Percentiles rank a stretch among this genome's conserved stretches.
phyloP scores from a whole-genome alignment of 2,329 filamentous ascomycete genomes.

The Neonectria hederae region DNA sequence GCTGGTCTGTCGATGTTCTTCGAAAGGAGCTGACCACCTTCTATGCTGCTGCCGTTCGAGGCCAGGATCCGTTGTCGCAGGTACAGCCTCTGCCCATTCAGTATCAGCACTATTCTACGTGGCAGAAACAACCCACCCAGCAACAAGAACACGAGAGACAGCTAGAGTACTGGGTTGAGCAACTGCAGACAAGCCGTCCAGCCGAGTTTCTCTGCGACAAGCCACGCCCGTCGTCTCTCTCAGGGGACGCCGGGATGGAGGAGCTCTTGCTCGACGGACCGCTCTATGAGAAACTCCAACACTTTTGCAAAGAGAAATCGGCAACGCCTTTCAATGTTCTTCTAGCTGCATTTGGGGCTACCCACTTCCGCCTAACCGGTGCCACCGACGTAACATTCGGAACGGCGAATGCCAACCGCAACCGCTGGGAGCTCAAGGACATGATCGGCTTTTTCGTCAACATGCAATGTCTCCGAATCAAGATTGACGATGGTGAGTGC shows the following conservation, averaged over 20 bases:
- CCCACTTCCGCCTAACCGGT: constrained; percentile 39
- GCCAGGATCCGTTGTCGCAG: neutral
- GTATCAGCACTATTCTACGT: neutral
- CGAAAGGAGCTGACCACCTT: constrained; percentile 15
- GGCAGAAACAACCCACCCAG: neutral
- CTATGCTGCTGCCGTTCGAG: constrained; percentile 11
- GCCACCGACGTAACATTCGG: constrained; percentile 34
- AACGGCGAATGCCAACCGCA: constrained; percentile 27
- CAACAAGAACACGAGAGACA: neutral
- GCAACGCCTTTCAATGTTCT: constrained; percentile 25
- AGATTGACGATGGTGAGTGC: constrained; percentile 15
- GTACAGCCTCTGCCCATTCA: neutral
- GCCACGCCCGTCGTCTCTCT: constrained; percentile 16
- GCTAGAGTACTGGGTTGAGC: neutral
- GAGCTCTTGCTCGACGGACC: constrained; percentile 11
- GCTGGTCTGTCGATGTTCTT: constrained; percentile 29
- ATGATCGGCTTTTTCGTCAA: constrained; percentile 38
- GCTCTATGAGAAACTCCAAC: constrained; percentile 12
- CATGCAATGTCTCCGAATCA: constrained; percentile 35
- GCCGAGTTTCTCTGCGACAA: constrained; percentile 27
- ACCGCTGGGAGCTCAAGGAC: constrained; percentile 29
- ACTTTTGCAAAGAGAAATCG: constrained; percentile 18
- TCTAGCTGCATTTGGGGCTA: constrained; percentile 35
- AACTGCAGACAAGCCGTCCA: constrained; percentile 5
- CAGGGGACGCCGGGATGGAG: constrained; percentile 15